phyloP scores from a whole-genome alignment of 305 asterid species.

The Vinca major region DNA sequence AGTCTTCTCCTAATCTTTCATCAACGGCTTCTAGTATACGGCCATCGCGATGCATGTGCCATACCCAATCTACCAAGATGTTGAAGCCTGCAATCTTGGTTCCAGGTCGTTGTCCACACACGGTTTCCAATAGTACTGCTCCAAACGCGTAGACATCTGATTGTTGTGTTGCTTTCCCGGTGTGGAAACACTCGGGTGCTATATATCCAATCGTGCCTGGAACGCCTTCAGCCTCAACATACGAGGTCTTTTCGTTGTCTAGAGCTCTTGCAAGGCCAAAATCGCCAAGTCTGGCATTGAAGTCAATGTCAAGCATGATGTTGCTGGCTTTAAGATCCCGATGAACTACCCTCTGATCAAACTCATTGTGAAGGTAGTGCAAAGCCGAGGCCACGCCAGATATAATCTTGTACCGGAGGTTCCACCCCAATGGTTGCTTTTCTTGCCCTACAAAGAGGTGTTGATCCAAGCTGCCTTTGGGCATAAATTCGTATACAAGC shows the following conservation, averaged over 20 bases:
- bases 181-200: constrained; percentile 94
- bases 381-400: constrained; percentile 82
- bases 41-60: constrained; percentile 76
- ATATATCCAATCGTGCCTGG: constrained; percentile 86
- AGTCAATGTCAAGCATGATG: constrained; percentile 75
- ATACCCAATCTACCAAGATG: constrained; percentile 72
- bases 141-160: constrained; percentile 86
- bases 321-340: constrained; percentile 90
- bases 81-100: constrained; percentile 45
- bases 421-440: constrained; percentile 45
- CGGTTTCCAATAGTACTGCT: constrained; percentile 65
- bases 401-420: constrained; percentile 47
- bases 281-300: constrained; percentile 80
- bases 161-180: constrained; percentile 73
- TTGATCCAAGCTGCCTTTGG: constrained; percentile 79
- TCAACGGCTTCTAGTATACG: constrained; percentile 66
- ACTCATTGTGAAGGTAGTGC: constrained; percentile 87
- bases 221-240: constrained; percentile 75
- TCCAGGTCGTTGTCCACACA: constrained; percentile 72
- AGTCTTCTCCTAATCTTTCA: constrained; percentile 38
- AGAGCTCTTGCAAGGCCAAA: constrained; percentile 88
- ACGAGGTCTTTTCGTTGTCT: constrained; percentile 74
- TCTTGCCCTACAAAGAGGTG: constrained; percentile 57
- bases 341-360: constrained; percentile 72
- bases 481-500: constrained; percentile 87